A percentile compares a stretch with the other conserved stretches of the same genome.
Conservation (phyloP, 2,329 filamentous ascomycete genomes). For the Colletotrichum simmondsii region DNA sequence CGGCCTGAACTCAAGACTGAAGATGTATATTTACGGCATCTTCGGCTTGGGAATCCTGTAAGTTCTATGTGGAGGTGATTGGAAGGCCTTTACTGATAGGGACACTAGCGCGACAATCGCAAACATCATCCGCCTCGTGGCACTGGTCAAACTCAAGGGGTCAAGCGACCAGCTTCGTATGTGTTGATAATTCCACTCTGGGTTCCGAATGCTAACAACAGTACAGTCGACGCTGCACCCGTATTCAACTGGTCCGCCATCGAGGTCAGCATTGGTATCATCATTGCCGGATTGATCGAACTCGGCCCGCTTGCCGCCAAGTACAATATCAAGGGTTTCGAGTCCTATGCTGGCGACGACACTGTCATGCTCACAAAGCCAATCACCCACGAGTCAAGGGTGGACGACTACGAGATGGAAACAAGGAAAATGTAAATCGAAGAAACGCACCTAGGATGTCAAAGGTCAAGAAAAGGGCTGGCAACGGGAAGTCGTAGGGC, state of each 20-base stretch:
- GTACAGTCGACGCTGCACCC: conserved; percentile 18
- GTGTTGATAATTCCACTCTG: neutral
- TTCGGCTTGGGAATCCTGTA: conserved; percentile 27
- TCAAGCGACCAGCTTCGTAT: conserved; percentile 16
- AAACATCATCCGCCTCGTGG: conserved; percentile 20
- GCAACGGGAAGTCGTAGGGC: neutral
- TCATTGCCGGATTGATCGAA: conserved; percentile 25
- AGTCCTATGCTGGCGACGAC: neutral
- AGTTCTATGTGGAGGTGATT: rapidly evolving
- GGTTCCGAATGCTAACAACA: neutral
- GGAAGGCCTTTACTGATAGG: neutral
- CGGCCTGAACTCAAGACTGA: conserved; percentile 8
- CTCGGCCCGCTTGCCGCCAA: conserved; percentile 27
- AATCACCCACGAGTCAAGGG: neutral
- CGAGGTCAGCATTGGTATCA: conserved; percentile 25
- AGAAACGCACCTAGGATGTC: neutral
- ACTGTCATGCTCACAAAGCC: neutral
- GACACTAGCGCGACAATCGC: conserved; percentile 9
- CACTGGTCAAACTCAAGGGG: conserved; percentile 4
- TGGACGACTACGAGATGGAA: conserved; percentile 5
- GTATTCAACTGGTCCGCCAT: conserved; percentile 28
- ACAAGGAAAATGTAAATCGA: neutral
- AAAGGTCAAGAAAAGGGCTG: neutral
- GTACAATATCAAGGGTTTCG: conserved; percentile 17
- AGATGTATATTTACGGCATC: conserved; percentile 20